Base-by-base conservation (phyloP, 2,329 filamentous ascomycete genomes). In the Bipolaris victoriae region DNA sequence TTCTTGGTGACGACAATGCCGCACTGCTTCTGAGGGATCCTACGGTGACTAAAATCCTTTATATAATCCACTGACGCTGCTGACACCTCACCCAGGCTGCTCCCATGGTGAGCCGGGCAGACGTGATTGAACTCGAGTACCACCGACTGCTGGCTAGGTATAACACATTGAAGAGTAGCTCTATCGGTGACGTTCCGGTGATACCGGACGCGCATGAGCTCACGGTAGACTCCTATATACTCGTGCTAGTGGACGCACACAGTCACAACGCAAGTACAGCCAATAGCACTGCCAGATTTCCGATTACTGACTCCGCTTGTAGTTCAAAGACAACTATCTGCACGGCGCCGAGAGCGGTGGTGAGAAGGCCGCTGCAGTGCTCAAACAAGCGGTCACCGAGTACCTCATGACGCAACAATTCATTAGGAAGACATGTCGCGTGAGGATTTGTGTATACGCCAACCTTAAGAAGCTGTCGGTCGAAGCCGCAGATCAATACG, bases 211-310 rank as follows among this genome's bases (percentile, higher is more conserved):
- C 13, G 10, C n/a, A 5, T 26, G n/a, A 49, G 16, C 5, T n/a
- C 16, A 3, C 31, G 2, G 35, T 18, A 11, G 46, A 18, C 13
- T 5, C 15, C 29, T 49, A 49, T 26, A 18, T 20, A 2, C 46
- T 49, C 7, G 35, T 49, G 22, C 33, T 49, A 10, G 35, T 49
- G 15, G 46, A 49, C 33, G 46, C 46, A 37, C 46, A 49, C 10
- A 49, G 46, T 16, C 46, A 49, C 15, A 37, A 49, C 7, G 46
- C 39, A 39, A 18, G 10, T 15, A 9, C 10, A 18, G 5, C 13
- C n/a, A 18, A 11, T 13, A 4, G 10, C 33, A 15, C 18, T 13
- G 4, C 10, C n/a, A n/a, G 7, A 4, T 26, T 22, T 26, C 29
- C 3, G 10, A 15, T 29, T 39, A 18, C 46, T 49, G 3, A 49